phyloP scores from a whole-genome alignment of 257 asterid genomes.

The Solanum pimpinellifolium region DNA sequence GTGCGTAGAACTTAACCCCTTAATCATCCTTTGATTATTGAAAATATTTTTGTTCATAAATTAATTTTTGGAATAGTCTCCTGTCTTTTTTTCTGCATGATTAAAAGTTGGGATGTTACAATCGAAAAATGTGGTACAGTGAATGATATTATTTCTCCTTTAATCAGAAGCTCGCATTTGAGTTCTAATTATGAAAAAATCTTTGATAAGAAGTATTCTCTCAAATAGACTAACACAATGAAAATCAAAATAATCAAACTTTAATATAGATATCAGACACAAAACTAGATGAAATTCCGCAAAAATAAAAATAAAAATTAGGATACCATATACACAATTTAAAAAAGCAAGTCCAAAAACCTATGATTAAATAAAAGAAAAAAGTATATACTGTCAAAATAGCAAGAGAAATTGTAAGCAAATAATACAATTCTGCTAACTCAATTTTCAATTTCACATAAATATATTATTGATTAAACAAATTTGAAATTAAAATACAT shows the following conservation, averaged over 20 bases:
- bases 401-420: not conserved
- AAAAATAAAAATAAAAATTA: no score
- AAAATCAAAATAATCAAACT: no score
- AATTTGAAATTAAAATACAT: not conserved
- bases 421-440: not conserved
- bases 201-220: no score
- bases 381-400: not conserved
- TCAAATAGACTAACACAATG: no score
- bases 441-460: not conserved
- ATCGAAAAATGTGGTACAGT: no score
- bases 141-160: no score
- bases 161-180: no score
- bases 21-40: not conserved
- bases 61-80: not conserved
- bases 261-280: no score
- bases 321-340: not conserved
- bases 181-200: no score
- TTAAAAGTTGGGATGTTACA: not conserved
- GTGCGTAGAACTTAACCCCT: not conserved
- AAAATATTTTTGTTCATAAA: not conserved
- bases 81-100: not conserved
- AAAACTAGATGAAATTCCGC: no score
- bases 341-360: not conserved
- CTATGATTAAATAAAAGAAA: not conserved
- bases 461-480: not conserved